Evolutionary conservation across 2,329 filamentous ascomycete species (phyloP).

Genomic region (Metarhizium rileyi): DNA sequence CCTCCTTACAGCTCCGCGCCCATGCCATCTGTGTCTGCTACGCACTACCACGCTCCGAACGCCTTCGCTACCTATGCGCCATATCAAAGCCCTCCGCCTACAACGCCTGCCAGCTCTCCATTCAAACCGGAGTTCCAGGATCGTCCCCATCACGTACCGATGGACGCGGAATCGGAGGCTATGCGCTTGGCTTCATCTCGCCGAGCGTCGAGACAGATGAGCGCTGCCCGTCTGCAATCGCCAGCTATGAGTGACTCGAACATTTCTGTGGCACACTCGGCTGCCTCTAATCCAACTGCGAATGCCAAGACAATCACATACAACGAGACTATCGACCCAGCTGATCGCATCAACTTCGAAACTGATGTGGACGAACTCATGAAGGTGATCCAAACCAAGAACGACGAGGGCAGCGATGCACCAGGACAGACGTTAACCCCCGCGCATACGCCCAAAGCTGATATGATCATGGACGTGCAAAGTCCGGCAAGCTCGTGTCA

Average conservation of each 20-base stretch:
- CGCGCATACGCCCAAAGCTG: slow-evolving; percentile 12
- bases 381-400: slow-evolving; percentile 72
- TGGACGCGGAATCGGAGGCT: slow-evolving; percentile 15
- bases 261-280: slow-evolving; percentile 16
- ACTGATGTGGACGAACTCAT: slow-evolving; percentile 82
- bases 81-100: slow-evolving; percentile 28
- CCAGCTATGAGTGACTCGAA: slow-evolving; percentile 24
- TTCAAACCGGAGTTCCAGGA: slow-evolving; percentile 25
- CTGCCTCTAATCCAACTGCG: slow-evolving; percentile 18
- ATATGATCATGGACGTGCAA: slow-evolving; percentile 9
- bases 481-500: slow-evolving; percentile 22
- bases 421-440: slow-evolving; percentile 16
- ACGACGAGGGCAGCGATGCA: slow-evolving; percentile 26
- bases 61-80: slow-evolving; percentile 32
- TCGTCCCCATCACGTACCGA: slow-evolving; percentile 14
- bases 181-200: slow-evolving; percentile 12
- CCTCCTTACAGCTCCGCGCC: slow-evolving; percentile 33
- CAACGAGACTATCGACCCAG: slow-evolving; percentile 36
- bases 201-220: slow-evolving; percentile 18
- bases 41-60: slow-evolving; percentile 32
- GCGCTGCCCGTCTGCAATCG: slow-evolving; percentile 24
- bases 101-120: slow-evolving; percentile 22
- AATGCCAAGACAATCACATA: slow-evolving; percentile 31
- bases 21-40: slow-evolving; percentile 30
- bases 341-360: slow-evolving; percentile 53